Base-by-base conservation (phyloP, 371 early-diverging fungal species). In the Mortierella sp. region DNA sequence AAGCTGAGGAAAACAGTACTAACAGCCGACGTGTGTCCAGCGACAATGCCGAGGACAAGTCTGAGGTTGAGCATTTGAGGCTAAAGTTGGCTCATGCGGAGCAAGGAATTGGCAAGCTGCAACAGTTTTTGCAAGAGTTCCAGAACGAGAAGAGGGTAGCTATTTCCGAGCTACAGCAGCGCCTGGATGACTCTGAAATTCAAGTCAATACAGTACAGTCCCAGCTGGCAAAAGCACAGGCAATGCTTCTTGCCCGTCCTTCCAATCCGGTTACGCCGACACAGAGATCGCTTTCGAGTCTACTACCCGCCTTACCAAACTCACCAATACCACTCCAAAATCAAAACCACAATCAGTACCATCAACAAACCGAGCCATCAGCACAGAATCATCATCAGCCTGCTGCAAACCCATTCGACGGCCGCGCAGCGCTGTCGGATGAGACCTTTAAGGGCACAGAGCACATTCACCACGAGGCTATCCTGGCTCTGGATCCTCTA, bases 121-220 rank as follows among this genome's bases (percentile, higher is more conserved):
- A 67, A 39, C 73, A 73, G 51, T 73, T 73, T 43, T 44, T 73
- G 6, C 68, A 73, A 12, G 73, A 73, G 59, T 73, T 73, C 48
- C 73, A 73, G 55, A 61, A 61, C 42, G 73, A 73, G 47, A 67
- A 73, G 44, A 73, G 53, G 49, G 42, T 2, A n/a, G 68, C 73
- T 5, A 58, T 73, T 11, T 27, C 17, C 9, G 68, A 73, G 46
- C 47, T 73, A 24, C 50, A 66, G 34, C 49, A 61, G 30, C 61
- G 54, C 2, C 53, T 73, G 1, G 47, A 58, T 9, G 63, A 62
- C 12, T 66, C 68, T 4, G 68, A 73, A 9, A 46, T 48, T 0
- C 68, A 73, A 21, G 51, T 59, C 12, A 41, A 21, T 3, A 47
- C 44, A 8, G 31, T 49, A 9, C 67, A 59, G 19, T 56, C 67